Evolutionary conservation across 2,329 filamentous ascomycete genomes (phyloP), one percentile per base, ranked within the genome.

Genomic region (Fusarium miscanthi): DNA sequence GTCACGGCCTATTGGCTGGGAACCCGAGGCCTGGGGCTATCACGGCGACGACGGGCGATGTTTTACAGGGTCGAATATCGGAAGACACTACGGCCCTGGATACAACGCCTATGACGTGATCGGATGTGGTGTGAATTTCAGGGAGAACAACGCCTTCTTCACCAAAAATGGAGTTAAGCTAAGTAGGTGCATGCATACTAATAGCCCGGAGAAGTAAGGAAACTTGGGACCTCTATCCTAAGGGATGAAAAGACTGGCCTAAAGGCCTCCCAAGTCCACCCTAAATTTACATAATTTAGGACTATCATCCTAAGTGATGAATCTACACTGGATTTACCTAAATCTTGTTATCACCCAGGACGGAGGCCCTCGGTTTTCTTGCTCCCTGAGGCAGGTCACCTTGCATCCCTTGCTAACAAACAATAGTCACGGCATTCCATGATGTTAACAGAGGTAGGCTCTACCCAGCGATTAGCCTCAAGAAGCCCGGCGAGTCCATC

Each of bases 391-490:
- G 48, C 19, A 37, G 23, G 16, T n/a, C 14, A 51, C 25, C 13
- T 16, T 58, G n/a, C 13, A 30, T 19, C 30, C n/a, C 33, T 46
- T 59, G n/a, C 76, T 83, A 60, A 82, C 72, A 51, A 68, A 38
- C 51, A 35, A 14, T 48, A 57, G 94, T 91, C 33, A 87, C 84
- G 56, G 93, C 93, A 16, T 94, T 94, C 78, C 85, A 87, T 52
- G 90, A 93, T 70, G 84, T 94, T 56, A 87, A 83, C 45, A 84
- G 86, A 68, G 87, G 88, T 16, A 88, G 88, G 77, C 80, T 94
- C n/a, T 95, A 91, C 78, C 90, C 90, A 25, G 84, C 86, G 1
- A 83, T 92, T 30, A 90, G 90, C n/a, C 83, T 93, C 58, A 92
- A 91, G 78, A 91, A 88, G 77, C 81, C 86, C 2, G 88, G 89